phyloP scores from a whole-genome alignment of 2,329 filamentous ascomycete genomes.

The Fusarium compactum region DNA sequence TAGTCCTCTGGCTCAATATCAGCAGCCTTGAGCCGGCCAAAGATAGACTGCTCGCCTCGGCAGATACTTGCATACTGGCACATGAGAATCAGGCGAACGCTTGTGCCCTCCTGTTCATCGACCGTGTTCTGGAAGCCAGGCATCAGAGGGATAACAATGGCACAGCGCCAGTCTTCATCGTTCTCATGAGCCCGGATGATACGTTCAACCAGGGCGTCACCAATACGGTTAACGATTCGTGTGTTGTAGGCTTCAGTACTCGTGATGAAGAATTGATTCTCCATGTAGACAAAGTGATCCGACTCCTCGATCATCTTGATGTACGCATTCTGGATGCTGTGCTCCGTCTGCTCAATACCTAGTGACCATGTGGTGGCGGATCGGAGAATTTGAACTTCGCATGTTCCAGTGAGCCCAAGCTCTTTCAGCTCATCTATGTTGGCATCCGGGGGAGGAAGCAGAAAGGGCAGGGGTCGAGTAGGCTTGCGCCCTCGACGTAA shows the following conservation, averaged over 20 bases:
- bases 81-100: slow-evolving; percentile 94
- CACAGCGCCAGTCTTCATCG: slow-evolving; percentile 88
- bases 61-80: slow-evolving; percentile 98
- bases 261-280: slow-evolving; percentile 98
- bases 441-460: slow-evolving; percentile 94
- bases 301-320: slow-evolving; percentile 94
- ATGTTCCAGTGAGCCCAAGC: slow-evolving; percentile 90
- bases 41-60: slow-evolving; percentile 91
- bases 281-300: slow-evolving; percentile 97
- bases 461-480: slow-evolving; percentile 90
- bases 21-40: slow-evolving; percentile 80
- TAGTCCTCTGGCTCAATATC: slow-evolving; percentile 95
- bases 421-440: slow-evolving; percentile 86
- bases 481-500: slow-evolving; percentile 92
- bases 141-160: slow-evolving; percentile 93
- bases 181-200: slow-evolving; percentile 87
- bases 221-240: slow-evolving; percentile 91
- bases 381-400: slow-evolving; percentile 94
- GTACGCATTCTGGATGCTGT: slow-evolving; percentile 96
- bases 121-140: slow-evolving; percentile 99
- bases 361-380: slow-evolving; percentile 93
- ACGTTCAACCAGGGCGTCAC: slow-evolving; percentile 92
- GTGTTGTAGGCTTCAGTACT: slow-evolving; percentile 89
- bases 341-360: slow-evolving; percentile 87
- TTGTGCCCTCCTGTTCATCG: slow-evolving; percentile 92